Evolutionary conservation across 257 asterid genomes (phyloP).

Genomic region (Rehmannia glutinosa): DNA sequence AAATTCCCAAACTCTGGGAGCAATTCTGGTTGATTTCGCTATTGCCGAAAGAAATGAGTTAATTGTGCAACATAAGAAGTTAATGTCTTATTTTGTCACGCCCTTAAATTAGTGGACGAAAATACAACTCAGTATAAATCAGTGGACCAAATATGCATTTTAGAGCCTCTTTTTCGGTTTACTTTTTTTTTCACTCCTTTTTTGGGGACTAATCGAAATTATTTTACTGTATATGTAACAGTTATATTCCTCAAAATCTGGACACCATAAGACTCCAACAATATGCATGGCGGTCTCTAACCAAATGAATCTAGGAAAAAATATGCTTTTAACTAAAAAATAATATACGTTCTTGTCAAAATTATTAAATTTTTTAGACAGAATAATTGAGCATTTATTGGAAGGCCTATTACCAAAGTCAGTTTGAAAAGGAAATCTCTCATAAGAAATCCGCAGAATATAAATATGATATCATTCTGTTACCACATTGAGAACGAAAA

Average conservation of each 20-base stretch:
- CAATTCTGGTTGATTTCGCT: too few species aligned
- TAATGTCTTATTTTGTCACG: too few species aligned
- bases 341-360: not conserved
- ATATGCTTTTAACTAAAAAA: too few species aligned
- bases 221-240: not conserved
- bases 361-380: not conserved
- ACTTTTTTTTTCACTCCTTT: not conserved
- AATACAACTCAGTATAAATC: too few species aligned
- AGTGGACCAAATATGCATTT: too few species aligned
- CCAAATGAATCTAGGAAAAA: too few species aligned
- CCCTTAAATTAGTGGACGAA: too few species aligned
- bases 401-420: constrained; percentile 11
- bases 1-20: too few species aligned
- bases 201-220: not conserved
- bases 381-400: constrained; percentile 13
- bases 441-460: constrained; percentile 22
- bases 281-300: constrained; percentile 13
- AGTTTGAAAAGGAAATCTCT: constrained; percentile 34
- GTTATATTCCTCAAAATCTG: not conserved
- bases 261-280: not conserved
- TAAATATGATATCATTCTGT: constrained; percentile 26
- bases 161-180: not conserved
- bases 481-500: constrained; percentile 31
- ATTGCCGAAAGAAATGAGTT: too few species aligned
- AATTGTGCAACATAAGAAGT: too few species aligned